Evolutionary conservation across 495 filamentous ascomycete genomes (phyloP), one percentile per base, ranked within the genome.

Genomic region (Daldinia decipiens): DNA sequence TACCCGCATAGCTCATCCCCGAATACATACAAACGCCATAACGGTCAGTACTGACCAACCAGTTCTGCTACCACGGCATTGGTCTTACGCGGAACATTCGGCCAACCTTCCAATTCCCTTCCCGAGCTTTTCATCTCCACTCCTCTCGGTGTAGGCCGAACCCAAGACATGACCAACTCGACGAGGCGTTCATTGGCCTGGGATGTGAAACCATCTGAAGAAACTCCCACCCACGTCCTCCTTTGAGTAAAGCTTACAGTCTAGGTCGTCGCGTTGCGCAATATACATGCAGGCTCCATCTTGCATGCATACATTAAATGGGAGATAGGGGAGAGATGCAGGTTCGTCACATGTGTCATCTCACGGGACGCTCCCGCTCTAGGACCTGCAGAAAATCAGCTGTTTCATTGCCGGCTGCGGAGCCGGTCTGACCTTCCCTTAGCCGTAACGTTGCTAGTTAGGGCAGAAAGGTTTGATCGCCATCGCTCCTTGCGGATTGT

Each of bases 1-100:
- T 75, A 74, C 72, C 74, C 74, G 74, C 74, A 68, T 39, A n/a
- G 24, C 57, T 68, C 40, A 65, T 68, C 63, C 72, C 45, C 47
- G 61, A 64, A 45, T 55, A 26, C 54, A 67, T 55, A 19, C 59
- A 67, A 59, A 62, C 53, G 19, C 54, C 61, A 53, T 65, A 71
- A 73, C 69, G 59, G 43, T 61, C 52, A 53, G 59, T 40, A 27
- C 26, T 19, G 21, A 15, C 43, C 43, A 47, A 47, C 43, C 19
- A 47, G 9, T 11, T 57, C 13, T 65, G 4, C 45, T 54, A 26
- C 59, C 45, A 21, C 55, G 12, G 11, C 12, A 1, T 29, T 31
- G 15, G 50, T 53, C 12, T 31, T 2, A 31, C 50, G 2, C 26
- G 50, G 50, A 26, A 57, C n/a, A 57, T 38, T 57, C 19, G 53